phyloP scores from a whole-genome alignment of 805 yeast species.

The Metschnikowia drakensbergensis region DNA sequence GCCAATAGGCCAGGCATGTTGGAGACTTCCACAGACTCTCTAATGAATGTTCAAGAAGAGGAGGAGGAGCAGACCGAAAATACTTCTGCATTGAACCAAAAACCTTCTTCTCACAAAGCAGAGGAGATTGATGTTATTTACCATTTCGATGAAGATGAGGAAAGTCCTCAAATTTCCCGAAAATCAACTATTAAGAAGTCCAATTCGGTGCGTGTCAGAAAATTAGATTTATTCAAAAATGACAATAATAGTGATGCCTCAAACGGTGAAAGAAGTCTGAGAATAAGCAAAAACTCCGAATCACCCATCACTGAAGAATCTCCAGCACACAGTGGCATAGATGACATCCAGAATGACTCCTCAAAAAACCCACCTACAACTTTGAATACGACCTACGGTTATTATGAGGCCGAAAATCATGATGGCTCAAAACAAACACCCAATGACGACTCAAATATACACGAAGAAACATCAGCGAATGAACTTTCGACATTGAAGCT shows the following conservation, averaged over 20 bases:
- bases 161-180: slow-evolving; percentile 29
- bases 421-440: neutral
- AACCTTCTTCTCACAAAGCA: neutral
- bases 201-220: slow-evolving; percentile 40
- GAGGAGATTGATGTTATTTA: slow-evolving; percentile 27
- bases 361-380: too few relatives aligned
- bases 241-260: neutral
- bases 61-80: slow-evolving; percentile 13
- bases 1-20: slow-evolving; percentile 1
- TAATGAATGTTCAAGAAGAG: slow-evolving; percentile 18
- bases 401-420: neutral
- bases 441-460: neutral
- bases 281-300: neutral
- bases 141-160: slow-evolving; percentile 27
- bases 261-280: neutral
- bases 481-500: neutral
- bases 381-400: too few relatives aligned
- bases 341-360: too few relatives aligned
- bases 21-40: slow-evolving; percentile 14
- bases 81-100: neutral
- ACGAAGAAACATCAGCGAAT: neutral
- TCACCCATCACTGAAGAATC: neutral
- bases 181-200: slow-evolving; percentile 38
- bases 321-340: too few relatives aligned
- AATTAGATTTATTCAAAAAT: slow-evolving; percentile 32